Conservation (phyloP, 1,284 basidiomycete genomes). For the Papiliotrema nemorosa region DNA sequence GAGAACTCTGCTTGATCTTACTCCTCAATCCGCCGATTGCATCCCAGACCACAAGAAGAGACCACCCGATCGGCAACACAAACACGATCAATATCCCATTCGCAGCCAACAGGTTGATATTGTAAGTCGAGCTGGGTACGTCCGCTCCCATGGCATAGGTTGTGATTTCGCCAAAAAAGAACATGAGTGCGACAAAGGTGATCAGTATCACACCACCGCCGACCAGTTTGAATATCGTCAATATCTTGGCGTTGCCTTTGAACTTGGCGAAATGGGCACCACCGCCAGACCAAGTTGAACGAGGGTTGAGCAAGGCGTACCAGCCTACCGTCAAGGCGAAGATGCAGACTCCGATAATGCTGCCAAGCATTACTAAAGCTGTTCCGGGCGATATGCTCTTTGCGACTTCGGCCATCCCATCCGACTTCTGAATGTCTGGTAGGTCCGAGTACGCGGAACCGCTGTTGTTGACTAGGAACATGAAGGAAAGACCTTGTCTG, state of each 20-base stretch:
- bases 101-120: slow-evolving; percentile 1
- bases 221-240: background rate
- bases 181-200: slow-evolving; percentile 4
- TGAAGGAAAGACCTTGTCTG: slow-evolving; percentile 8
- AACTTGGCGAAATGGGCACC: background rate
- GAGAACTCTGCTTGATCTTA: no score
- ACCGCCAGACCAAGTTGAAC: background rate
- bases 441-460: background rate
- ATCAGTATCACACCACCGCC: background rate
- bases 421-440: background rate
- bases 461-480: slow-evolving; percentile 1
- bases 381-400: background rate
- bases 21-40: background rate
- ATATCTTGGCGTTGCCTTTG: background rate
- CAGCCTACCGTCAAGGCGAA: background rate
- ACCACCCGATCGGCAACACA: background rate
- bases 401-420: background rate
- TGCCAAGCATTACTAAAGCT: background rate
- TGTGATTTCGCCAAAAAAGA: slow-evolving; percentile 6
- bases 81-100: background rate
- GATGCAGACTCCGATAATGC: background rate
- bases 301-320: slow-evolving; percentile 3
- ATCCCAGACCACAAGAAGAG: background rate
- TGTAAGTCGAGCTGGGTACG: background rate
- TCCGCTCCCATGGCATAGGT: background rate